phyloP scores from a whole-genome alignment of 2,329 filamentous ascomycete genomes.

The Stemphylium vesicarium region DNA sequence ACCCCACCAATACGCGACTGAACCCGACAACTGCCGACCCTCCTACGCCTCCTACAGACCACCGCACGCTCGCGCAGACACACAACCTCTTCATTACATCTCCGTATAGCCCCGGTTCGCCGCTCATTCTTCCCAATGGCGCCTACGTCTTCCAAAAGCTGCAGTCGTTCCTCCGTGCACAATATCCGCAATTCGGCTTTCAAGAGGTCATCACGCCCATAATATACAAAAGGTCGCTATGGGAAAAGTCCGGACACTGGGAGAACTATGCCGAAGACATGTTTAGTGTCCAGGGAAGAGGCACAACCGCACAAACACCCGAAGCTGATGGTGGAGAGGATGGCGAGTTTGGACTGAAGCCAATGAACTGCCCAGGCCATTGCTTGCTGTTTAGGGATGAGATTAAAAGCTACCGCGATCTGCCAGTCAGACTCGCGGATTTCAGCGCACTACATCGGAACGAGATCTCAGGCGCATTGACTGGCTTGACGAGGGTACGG shows the following conservation, averaged over 20 bases:
- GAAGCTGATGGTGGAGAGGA: conserved; percentile 62
- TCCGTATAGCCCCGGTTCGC: conserved; percentile 81
- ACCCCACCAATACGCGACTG: conserved; percentile 28
- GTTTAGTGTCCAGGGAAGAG: conserved; percentile 75
- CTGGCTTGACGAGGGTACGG: conserved; percentile 81
- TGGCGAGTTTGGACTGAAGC: conserved; percentile 82
- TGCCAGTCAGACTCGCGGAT: conserved; percentile 84
- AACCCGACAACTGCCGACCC: conserved; percentile 43
- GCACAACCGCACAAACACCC: conserved; percentile 52
- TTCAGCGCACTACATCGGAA: conserved; percentile 89
- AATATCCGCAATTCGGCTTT: conserved; percentile 85
- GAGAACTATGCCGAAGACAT: conserved; percentile 92
- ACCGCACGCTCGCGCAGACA: conserved; percentile 56
- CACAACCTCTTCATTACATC: conserved; percentile 83
- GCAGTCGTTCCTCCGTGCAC: conserved; percentile 78
- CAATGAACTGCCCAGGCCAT: conserved; percentile 93
- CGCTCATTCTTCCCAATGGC: conserved; percentile 83
- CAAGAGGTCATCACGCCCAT: conserved; percentile 88
- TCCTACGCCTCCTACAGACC: conserved; percentile 53
- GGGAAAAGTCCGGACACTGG: conserved; percentile 85
- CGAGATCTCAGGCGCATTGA: conserved; percentile 80
- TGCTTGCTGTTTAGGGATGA: conserved; percentile 81
- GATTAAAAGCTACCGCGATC: conserved; percentile 75
- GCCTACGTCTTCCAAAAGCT: conserved; percentile 84
- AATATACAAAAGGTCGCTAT: conserved; percentile 87